A percentile compares a stretch with the other conserved stretches of the same genome.
These are phyloP conservation scores for Ajuga chamaepitys DNA, from an alignment of 257 asterid species.

Conservation along the genomic window DNA sequence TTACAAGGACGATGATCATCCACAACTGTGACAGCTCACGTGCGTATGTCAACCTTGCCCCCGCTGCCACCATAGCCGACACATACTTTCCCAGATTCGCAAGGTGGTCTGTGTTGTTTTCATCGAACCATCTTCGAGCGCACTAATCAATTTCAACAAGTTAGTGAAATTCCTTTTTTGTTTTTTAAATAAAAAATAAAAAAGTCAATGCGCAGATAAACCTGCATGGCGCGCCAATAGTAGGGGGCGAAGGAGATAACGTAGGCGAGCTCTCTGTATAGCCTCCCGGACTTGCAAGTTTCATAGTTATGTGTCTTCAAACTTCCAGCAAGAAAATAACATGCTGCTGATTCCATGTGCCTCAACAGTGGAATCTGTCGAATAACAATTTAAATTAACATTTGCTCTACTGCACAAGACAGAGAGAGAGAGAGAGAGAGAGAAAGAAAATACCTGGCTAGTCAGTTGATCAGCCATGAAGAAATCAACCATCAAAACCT, in stretches of 20 bases:
- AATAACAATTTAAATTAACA: neutral
- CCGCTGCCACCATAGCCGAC: conserved; percentile 98
- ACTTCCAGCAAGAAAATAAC: conserved; percentile 79
- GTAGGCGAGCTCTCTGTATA: conserved; percentile 80
- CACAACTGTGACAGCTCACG: conserved; percentile 45
- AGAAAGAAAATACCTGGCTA: conserved; percentile 58
- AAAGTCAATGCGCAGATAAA: neutral
- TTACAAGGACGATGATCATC: conserved; percentile 58
- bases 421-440: neutral
- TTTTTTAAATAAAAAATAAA: neutral
- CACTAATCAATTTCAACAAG: conserved; percentile 31
- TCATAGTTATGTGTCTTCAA: conserved; percentile 49
- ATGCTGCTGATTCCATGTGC: conserved; percentile 89
- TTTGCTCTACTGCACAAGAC: neutral
- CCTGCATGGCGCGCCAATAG: conserved; percentile 99
- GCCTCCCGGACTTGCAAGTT: conserved; percentile 69
- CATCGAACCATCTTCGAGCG: conserved; percentile 87
- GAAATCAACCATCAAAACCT: conserved; percentile 89
- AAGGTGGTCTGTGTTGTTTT: conserved; percentile 54
- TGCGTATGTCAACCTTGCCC: conserved; percentile 77
- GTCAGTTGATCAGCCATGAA: conserved; percentile 99
- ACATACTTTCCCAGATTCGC: conserved; percentile 89
- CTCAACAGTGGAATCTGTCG: conserved; percentile 70
- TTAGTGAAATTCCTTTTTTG: too few relatives aligned
- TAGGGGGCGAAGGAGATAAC: conserved; percentile 90